These are phyloP conservation scores for Hygrocybe punicea DNA, from an alignment of 768 basidiomycete genomes.

Conservation along the genomic window DNA sequence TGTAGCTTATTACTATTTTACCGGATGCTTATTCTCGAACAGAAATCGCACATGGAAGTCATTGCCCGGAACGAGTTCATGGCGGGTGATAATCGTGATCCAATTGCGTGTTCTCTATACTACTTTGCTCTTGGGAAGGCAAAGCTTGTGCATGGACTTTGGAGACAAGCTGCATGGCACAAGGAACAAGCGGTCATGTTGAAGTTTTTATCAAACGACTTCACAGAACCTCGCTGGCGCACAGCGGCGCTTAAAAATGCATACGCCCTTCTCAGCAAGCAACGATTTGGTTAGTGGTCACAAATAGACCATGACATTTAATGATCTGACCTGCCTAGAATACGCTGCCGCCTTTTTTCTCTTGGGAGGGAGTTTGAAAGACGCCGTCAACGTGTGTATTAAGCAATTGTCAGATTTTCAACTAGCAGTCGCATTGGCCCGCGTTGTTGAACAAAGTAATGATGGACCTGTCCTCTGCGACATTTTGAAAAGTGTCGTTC, in stretches of 20 bases:
- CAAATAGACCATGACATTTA: background rate
- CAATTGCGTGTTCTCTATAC: constrained; percentile 81
- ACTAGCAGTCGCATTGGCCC: constrained; percentile 81
- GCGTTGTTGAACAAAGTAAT: constrained; percentile 77
- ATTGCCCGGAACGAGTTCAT: constrained; percentile 94
- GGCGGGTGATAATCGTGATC: constrained; percentile 82
- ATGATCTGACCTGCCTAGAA: constrained; percentile 46
- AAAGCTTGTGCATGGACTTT: constrained; percentile 89
- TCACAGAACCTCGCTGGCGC: constrained; percentile 76
- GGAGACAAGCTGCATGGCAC: constrained; percentile 94
- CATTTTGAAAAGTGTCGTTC: constrained; percentile 69
- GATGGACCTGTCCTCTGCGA: constrained; percentile 72
- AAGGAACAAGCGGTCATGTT: constrained; percentile 86
- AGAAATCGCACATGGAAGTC: constrained; percentile 80
- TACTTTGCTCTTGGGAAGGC: constrained; percentile 94
- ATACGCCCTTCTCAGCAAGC: constrained; percentile 85
- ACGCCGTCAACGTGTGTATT: constrained; percentile 87
- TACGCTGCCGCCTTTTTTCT: constrained; percentile 99
- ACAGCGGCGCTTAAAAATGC: constrained; percentile 97
- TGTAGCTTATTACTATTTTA: background rate
- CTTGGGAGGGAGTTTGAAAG: constrained; percentile 81
- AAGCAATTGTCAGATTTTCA: constrained; percentile 88
- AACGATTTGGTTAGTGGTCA: constrained; percentile 71
- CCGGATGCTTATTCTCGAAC: constrained; percentile 4
- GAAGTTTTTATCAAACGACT: constrained; percentile 90